These are phyloP conservation scores for Pyronema omphalodes DNA, from an alignment of 495 filamentous ascomycete genomes.

Conservation along the genomic window DNA sequence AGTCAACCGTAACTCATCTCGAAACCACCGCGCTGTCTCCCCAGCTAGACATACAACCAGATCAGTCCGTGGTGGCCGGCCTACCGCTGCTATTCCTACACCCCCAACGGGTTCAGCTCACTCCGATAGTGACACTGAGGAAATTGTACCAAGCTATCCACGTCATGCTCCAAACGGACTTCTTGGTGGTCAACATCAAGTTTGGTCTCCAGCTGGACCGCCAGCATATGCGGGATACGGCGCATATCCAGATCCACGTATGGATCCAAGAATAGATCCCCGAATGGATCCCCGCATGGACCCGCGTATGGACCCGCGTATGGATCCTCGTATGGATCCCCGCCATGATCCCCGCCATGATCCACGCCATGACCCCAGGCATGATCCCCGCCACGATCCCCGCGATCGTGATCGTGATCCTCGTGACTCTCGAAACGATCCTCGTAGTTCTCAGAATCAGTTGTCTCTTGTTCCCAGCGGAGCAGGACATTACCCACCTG, in stretches of 20 bases:
- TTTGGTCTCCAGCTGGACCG: constrained; percentile 8
- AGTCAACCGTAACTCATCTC: constrained; percentile 9
- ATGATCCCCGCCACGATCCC: constrained; percentile 1
- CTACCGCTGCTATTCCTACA: constrained; percentile 17
- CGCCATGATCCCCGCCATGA: constrained; percentile 8
- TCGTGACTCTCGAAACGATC: background rate
- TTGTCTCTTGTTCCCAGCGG: constrained; percentile 17
- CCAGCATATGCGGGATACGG: constrained; percentile 9
- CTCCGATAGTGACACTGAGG: constrained; percentile 22
- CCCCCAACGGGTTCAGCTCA: constrained; percentile 11
- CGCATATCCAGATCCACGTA: constrained; percentile 9
- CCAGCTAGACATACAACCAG: constrained; percentile 6
- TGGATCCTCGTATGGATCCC: constrained; percentile 6
- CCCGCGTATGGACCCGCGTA: constrained; percentile 5
- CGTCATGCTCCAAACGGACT: constrained; percentile 13
- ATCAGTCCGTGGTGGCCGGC: constrained; percentile 8
- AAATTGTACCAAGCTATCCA: constrained; percentile 11
- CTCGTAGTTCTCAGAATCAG: constrained; percentile 11
- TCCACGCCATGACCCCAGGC: constrained; percentile 5
- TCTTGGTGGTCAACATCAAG: constrained; percentile 10
- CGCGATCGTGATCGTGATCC: constrained; percentile 4
- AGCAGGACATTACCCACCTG: background rate
- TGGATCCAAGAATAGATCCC: constrained; percentile 7
- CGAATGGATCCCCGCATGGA: constrained; percentile 2
- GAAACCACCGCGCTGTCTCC: constrained; percentile 8